phyloP scores from a whole-genome alignment of 192 early-diverging fungal genomes.

The Umbelopsis isabellina region DNA sequence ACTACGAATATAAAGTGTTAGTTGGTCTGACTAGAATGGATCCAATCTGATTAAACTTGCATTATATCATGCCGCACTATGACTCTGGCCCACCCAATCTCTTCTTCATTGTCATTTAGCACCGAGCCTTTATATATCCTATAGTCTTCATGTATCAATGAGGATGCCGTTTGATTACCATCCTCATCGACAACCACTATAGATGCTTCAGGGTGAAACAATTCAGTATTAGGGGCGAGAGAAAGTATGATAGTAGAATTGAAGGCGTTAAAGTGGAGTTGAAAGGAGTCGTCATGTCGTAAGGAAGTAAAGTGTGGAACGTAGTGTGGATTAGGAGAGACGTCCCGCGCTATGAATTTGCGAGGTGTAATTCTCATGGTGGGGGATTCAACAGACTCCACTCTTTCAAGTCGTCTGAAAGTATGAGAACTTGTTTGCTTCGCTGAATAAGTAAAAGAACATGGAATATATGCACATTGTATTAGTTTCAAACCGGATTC shows the following conservation, averaged over 20 bases:
- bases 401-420: background rate
- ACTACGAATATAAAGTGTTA: background rate
- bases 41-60: slow-evolving; percentile 23
- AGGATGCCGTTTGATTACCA: slow-evolving; percentile 42
- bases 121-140: slow-evolving; percentile 48
- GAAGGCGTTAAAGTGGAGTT: slow-evolving; percentile 58
- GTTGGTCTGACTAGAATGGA: no score
- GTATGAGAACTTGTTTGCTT: background rate
- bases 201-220: slow-evolving; percentile 63
- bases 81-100: slow-evolving; percentile 50
- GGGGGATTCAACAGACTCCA: slow-evolving; percentile 1
- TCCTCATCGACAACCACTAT: slow-evolving; percentile 27
- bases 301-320: slow-evolving; percentile 1
- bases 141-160: slow-evolving; percentile 2
- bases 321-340: slow-evolving; percentile 25
- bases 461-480: no score
- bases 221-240: slow-evolving; percentile 63
- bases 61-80: slow-evolving; percentile 37
- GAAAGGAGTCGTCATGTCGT: slow-evolving; percentile 49
- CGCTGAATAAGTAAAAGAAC: no score
- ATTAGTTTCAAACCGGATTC: no score
- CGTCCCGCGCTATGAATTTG: slow-evolving; percentile 6
- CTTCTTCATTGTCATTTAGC: slow-evolving; percentile 34
- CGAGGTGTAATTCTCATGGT: slow-evolving; percentile 4
- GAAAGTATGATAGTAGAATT: slow-evolving; percentile 64